Base-by-base conservation (phyloP, 1,139 yeast species). In the Yarrowia galli region DNA sequence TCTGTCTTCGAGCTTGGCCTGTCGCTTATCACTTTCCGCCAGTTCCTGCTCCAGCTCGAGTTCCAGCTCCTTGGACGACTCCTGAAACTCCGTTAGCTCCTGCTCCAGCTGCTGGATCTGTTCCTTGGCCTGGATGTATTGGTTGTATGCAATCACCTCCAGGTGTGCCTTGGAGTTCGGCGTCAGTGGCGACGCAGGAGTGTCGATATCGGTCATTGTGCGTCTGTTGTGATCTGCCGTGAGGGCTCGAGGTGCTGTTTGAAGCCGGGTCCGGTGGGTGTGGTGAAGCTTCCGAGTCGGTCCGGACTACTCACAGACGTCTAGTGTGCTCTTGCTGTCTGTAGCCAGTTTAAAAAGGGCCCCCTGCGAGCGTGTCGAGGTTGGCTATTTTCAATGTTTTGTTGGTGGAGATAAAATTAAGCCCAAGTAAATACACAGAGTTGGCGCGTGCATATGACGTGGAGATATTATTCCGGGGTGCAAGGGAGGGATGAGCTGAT, bases 61-160 rank as follows among this genome's bases (percentile, higher is more conserved):
- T 68, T 78, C 80, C 60, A 78, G 72, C 68, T 77, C 80, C 23
- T 74, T 70, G 6, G 80, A 78, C 4, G 79, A 74, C 35, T 73
- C 74, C 51, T 76, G 77, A 68, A 78, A 76, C 69, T 78, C 80
- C n/a, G 76, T 75, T 48, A 78, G 73, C 65, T 77, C 81, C 15
- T 75, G 74, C 71, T 78, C 79, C 40, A 78, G 73, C 71, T 77
- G 77, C 10, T 75, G 76, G 43, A 77, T 75, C 69, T 76, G 77
- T 63, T 75, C 76, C 69, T 73, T 73, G 23, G 76, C 75, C 60
- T 71, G 71, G 42, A 67, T 54, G 64, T 72, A 72, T 23, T 70
- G 69, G 58, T 69, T 40, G 53, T 58, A 51, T 13, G 66, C 66
- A 49, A 49, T 63, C 42, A 58, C 64, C 51, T 58, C 64, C 20